Base-by-base conservation (phyloP, 805 yeast species). In the Starmera quercuum region DNA sequence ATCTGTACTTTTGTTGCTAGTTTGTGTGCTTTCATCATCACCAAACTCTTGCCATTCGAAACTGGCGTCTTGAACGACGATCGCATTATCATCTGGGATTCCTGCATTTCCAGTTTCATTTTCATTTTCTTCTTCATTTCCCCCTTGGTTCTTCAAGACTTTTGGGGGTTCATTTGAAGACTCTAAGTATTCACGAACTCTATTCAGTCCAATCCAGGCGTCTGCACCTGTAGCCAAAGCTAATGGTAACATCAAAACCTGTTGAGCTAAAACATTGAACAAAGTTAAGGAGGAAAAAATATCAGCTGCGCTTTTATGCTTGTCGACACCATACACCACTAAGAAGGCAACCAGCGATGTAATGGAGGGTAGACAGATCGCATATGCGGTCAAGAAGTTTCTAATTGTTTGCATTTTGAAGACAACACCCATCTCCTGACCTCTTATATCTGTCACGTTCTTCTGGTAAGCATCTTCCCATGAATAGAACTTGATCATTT, bases 391-490 rank as follows among this genome's bases (percentile, higher is more conserved):
- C 20, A 58, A 33, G 12, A 61, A 37, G 45, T 74, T 81, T 54
- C 88, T 72, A 21, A 73, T 50, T 26, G 75, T 59, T 47, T 81
- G 85, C 64, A 83, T 70, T 31, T 56, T 60, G 46, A 73, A 65
- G 42, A 84, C 64, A 33, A 66, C 59, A 7, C 45, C 41, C 71
- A 80, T 74, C 56, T 85, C 95, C 18, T 61, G 54, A 1, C 45
- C 45, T 49, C 95, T 69, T 24, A 73, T 60, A 4, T 64, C 63
- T 6, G 72, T 46, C 28, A 84, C 69, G 30, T 70, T 54, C 10
- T 65, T 53, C 34, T 66, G 63, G 54, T 83, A 85, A 1, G 95
- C 84, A 19, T 66, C 67, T 58, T 86, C 95, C 95, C 95, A 85
- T 2, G 90, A 80, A 52, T 85, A 85, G 54, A 69, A 83, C 61